phyloP scores from a whole-genome alignment of 768 basidiomycete species.

The Lactarius trivialis region DNA sequence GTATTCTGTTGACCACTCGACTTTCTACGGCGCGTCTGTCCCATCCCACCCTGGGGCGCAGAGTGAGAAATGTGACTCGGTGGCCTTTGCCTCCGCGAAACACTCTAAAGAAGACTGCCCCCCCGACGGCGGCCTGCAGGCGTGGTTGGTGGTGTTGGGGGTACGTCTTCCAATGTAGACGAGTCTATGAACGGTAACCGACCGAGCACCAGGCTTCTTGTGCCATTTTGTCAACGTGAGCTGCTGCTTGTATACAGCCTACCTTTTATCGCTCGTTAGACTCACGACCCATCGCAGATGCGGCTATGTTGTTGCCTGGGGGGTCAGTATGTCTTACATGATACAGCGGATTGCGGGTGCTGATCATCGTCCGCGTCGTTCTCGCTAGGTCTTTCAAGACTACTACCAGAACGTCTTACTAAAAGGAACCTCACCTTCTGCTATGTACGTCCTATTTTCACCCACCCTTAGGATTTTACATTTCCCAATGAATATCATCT shows the following conservation, averaged over 20 bases:
- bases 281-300: constrained; percentile 33
- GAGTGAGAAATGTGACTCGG: too few species aligned
- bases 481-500: background rate
- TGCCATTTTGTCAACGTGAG: constrained; percentile 41
- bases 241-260: background rate
- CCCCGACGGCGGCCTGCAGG: constrained; percentile 40
- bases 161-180: constrained; percentile 21
- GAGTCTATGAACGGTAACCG: background rate
- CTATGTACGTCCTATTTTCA: constrained; percentile 40
- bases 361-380: background rate
- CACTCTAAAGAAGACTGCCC: constrained; percentile 23
- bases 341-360: background rate
- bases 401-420: constrained; percentile 58
- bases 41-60: too few species aligned
- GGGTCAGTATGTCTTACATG: constrained; percentile 38
- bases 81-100: background rate
- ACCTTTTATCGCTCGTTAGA: background rate
- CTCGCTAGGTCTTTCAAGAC: constrained; percentile 58
- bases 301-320: constrained; percentile 71
- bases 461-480: background rate
- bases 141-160: constrained; percentile 38
- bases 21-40: too few species aligned
- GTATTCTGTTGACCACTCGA: too few species aligned
- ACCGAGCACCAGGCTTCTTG: constrained; percentile 19
- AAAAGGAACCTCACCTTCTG: constrained; percentile 45